Percentiles rank a stretch among this genome's conserved stretches.
These are phyloP conservation scores for Aureobasidium sp. DNA, from an alignment of 2,329 filamentous ascomycete genomes.

Conservation along the genomic window DNA sequence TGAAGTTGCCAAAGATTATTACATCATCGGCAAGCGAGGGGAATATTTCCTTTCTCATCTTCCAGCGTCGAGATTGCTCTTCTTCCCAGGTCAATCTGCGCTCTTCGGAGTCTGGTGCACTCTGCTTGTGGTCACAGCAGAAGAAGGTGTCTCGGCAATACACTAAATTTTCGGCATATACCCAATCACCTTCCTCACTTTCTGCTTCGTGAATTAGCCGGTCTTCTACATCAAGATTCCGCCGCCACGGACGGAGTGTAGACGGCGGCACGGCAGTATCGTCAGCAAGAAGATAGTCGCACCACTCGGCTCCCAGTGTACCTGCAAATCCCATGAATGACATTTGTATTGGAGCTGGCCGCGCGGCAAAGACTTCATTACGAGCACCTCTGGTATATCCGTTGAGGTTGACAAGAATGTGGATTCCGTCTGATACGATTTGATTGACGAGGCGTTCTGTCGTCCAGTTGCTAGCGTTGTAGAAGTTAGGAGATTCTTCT, in stretches of 20 bases:
- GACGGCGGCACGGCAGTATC: constrained; percentile 73
- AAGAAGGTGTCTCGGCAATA: constrained; percentile 95
- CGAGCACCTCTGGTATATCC: constrained; percentile 94
- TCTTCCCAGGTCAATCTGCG: constrained; percentile 67
- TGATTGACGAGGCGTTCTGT: constrained; percentile 77
- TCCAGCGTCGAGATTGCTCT: constrained; percentile 75
- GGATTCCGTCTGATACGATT: constrained; percentile 79
- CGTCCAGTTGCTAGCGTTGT: constrained; percentile 79
- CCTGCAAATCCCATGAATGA: constrained; percentile 99
- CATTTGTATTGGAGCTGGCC: constrained; percentile 95
- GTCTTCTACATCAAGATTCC: constrained; percentile 67
- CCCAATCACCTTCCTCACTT: constrained; percentile 57
- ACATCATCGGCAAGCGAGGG: constrained; percentile 71
- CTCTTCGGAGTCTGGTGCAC: constrained; percentile 64
- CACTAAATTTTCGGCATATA: constrained; percentile 95
- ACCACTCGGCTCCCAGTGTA: constrained; percentile 94
- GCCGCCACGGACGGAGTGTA: constrained; percentile 71
- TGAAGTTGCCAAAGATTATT: constrained; percentile 95
- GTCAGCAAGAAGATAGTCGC: constrained; percentile 92
- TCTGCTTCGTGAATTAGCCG: constrained; percentile 54
- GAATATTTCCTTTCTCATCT: constrained; percentile 88
- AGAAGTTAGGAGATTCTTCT: constrained; percentile 80
- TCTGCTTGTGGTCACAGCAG: constrained; percentile 94
- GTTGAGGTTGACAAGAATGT: constrained; percentile 95
- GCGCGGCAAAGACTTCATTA: constrained; percentile 93